Evolutionary conservation across 2,329 filamentous ascomycete species (phyloP), one percentile per base, ranked within the genome.

Genomic region (Hypoxylon sp.): DNA sequence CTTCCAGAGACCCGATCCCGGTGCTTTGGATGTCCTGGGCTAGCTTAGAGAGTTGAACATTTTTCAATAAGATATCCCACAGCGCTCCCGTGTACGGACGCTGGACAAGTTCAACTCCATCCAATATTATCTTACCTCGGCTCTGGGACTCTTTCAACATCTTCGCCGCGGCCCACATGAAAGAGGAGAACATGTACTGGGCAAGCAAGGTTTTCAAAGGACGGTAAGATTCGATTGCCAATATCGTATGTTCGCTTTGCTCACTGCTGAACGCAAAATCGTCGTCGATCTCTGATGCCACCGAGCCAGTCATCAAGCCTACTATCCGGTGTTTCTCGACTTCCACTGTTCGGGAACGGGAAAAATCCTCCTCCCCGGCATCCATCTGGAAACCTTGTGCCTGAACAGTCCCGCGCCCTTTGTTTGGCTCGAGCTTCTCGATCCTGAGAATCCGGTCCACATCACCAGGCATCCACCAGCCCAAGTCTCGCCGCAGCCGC

Each of bases 151-250:
- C 44, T 0, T 24, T 10, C 10, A 70, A 46, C 20, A 47, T 55
- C 26, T 68, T 70, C n/a, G 70, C 71, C 20, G 62, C 43, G 5
- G 72, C 62, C 46, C 69, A 70, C 70, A 76, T 72, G 59, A 76
- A 76, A 1, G 68, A 32, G 2, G 71, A 69, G n/a, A 76, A 72
- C 28, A 76, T 67, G 24, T 75, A 55, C 30, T 73, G 69, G 4
- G 72, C 67, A 34, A 34, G 41, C 66, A 72, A 2, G 72, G 17
- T 8, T 13, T 34, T 34, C 32, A 34, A 34, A 34, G 32, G 32
- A 15, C 32, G 4, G 32, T 34, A 34, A 3, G 32, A 34, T 3
- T 34, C 32, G 32, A 34, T 13, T 34, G 32, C 32, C 13, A 34
- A 34, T 34, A 34, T 34, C 32, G 3, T 34, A 13, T 4, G 10